Conservation (phyloP, 805 yeast genomes). For the Yarrowia hollandica region DNA sequence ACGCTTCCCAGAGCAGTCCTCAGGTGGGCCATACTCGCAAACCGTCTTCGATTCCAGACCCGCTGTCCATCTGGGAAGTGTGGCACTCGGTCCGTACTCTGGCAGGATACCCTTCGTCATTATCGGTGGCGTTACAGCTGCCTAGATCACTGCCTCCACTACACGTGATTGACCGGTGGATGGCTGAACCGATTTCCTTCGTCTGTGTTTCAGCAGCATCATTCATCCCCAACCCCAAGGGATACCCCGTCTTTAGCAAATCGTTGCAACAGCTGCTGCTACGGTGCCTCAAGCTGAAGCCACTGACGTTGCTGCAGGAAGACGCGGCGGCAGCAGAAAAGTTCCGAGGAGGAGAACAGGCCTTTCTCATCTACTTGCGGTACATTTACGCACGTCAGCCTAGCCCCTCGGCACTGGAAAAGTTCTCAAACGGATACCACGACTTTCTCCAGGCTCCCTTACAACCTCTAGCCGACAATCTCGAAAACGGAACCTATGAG, state of each 20-base stretch:
- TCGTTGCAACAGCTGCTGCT: conserved; percentile 53
- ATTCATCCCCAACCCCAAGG: conserved; percentile 59
- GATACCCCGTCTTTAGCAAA: conserved; percentile 64
- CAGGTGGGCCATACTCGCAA: conserved; percentile 23
- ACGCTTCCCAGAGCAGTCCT: conserved; percentile 42
- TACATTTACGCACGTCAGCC: conserved; percentile 36
- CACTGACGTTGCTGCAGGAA: conserved; percentile 54
- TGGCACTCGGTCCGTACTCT: conserved; percentile 66
- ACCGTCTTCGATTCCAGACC: conserved; percentile 39
- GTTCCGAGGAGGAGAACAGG: conserved; percentile 35
- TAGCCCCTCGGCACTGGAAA: conserved; percentile 40
- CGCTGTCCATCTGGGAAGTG: conserved; percentile 67
- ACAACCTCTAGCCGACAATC: conserved; percentile 63
- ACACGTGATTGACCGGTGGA: conserved; percentile 59
- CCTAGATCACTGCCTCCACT: conserved; percentile 60
- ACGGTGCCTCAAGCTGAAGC: conserved; percentile 47
- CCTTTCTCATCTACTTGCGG: conserved; percentile 36
- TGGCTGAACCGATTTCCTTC: conserved; percentile 64
- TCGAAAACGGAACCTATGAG: conserved; percentile 61
- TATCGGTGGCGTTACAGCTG: conserved; percentile 73
- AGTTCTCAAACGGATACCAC: conserved; percentile 43
- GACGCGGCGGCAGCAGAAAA: conserved; percentile 31
- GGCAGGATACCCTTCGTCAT: conserved; percentile 54
- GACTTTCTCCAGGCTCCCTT: conserved; percentile 61
- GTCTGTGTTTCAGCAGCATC: conserved; percentile 56